A percentile compares a stretch with the other conserved stretches of the same genome.
phyloP scores from a whole-genome alignment of 2,329 filamentous ascomycete species.

The Parascedosporium putredinis region DNA sequence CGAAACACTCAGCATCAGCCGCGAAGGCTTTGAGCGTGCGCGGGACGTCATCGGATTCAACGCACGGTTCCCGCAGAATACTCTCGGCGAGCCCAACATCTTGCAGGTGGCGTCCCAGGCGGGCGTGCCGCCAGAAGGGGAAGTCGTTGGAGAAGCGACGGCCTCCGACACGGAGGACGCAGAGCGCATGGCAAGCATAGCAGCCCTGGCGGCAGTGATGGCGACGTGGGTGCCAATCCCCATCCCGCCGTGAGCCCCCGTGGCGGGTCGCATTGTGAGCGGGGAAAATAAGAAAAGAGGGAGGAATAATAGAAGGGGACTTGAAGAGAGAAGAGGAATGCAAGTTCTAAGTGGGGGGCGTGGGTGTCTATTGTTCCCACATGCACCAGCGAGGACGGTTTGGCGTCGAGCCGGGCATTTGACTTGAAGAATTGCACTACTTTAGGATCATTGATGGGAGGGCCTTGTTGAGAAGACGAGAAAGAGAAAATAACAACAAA shows the following conservation, averaged over 20 bases:
- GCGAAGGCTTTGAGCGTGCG: constrained; percentile 38
- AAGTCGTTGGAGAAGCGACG: background rate
- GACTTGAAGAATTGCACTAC: too few species aligned
- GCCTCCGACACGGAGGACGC: background rate
- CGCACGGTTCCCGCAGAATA: constrained; percentile 41
- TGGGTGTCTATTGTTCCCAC: too few species aligned
- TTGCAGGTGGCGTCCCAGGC: constrained; percentile 16
- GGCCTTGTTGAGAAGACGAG: too few species aligned
- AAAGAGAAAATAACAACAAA: too few species aligned
- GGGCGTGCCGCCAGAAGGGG: background rate
- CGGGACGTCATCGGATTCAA: constrained; percentile 47
- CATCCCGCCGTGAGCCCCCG: background rate
- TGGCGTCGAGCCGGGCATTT: too few species aligned
- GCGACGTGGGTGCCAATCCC: background rate
- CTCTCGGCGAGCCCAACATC: constrained; percentile 32
- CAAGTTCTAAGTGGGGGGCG: too few species aligned
- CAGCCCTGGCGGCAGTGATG: background rate
- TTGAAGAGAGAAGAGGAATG: too few species aligned
- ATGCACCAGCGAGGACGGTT: too few species aligned
- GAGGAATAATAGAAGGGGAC: background rate
- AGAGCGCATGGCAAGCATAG: background rate
- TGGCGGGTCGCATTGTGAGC: too few species aligned
- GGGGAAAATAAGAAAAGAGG: background rate
- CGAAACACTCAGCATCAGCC: constrained; percentile 34
- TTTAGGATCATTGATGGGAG: too few species aligned